phyloP scores from a whole-genome alignment of 1,284 basidiomycete species.

The Taiwanofungus camphoratus region DNA sequence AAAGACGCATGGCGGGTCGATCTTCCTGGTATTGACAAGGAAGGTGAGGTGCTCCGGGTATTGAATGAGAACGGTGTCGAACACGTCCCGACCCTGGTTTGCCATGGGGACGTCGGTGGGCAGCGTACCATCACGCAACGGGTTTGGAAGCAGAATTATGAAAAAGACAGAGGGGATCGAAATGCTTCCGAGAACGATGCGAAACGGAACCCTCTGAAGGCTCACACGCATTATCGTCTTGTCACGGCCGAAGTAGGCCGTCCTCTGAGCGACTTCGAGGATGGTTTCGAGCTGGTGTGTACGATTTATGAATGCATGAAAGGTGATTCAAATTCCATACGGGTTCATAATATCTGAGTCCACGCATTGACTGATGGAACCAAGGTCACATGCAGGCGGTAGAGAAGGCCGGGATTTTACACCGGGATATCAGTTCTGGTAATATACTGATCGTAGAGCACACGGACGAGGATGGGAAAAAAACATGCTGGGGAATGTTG shows the following conservation, averaged over 20 bases:
- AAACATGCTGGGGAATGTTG: too few relatives aligned
- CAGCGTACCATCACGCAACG: neutral
- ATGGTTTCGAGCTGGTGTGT: neutral
- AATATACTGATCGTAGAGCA: slow-evolving; percentile 13
- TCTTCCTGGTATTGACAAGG: neutral
- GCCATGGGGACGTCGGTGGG: neutral
- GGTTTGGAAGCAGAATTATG: neutral
- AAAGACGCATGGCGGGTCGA: neutral
- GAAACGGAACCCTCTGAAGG: neutral
- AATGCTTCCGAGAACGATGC: slow-evolving; percentile 5
- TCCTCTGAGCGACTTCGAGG: neutral
- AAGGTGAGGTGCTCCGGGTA: neutral
- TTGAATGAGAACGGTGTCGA: neutral
- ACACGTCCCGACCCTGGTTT: neutral
- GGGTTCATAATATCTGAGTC: too few relatives aligned
- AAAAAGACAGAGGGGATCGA: slow-evolving; percentile 5
- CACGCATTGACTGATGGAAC: too few relatives aligned
- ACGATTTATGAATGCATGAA: too few relatives aligned
- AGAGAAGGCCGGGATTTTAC: slow-evolving; percentile 1
- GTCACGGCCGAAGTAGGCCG: too few relatives aligned
- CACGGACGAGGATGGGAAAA: too few relatives aligned
- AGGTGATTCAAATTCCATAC: too few relatives aligned
- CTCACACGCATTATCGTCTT: neutral
- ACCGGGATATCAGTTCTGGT: slow-evolving; percentile 10
- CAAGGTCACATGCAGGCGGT: too few relatives aligned